Evolutionary conservation across 257 asterid genomes (phyloP).

Genomic region (Salvia rosmarinus): DNA sequence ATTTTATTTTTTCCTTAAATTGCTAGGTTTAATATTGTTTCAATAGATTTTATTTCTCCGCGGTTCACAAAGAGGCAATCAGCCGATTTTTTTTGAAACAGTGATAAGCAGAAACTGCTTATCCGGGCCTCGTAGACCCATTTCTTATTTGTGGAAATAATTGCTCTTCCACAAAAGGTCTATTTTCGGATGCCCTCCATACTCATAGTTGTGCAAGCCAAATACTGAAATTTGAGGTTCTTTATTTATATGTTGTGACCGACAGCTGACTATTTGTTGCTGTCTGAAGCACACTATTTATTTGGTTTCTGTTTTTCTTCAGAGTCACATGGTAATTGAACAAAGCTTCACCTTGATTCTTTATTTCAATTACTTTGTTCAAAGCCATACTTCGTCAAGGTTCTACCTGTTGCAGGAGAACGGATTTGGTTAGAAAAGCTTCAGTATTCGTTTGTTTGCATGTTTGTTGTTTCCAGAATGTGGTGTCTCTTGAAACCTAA

Average conservation of each 20-base stretch:
- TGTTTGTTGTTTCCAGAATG: not conserved
- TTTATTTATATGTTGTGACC: constrained; percentile 15
- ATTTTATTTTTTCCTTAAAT: not conserved
- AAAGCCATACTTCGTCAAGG: not conserved
- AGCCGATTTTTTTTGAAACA: no score
- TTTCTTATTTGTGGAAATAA: not conserved
- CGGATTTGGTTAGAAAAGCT: constrained; percentile 12
- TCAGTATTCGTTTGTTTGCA: not conserved
- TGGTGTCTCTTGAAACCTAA: constrained; percentile 1
- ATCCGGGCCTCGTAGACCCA: no score
- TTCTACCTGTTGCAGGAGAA: constrained; percentile 4
- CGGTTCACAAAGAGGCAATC: no score
- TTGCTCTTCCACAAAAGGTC: not conserved
- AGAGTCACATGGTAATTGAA: not conserved
- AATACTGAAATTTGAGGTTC: not conserved
- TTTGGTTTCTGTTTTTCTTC: constrained; percentile 13
- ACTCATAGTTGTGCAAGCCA: not conserved
- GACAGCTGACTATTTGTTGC: constrained; percentile 7
- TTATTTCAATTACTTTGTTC: no score
- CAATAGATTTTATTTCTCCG: not conserved
- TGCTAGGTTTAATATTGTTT: not conserved
- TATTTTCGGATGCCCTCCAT: constrained; percentile 8
- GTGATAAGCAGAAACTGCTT: no score
- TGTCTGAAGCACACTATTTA: not conserved
- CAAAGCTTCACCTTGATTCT: no score